Base-by-base conservation (phyloP, 1,139 yeast species). In the Candida tropicalis region DNA sequence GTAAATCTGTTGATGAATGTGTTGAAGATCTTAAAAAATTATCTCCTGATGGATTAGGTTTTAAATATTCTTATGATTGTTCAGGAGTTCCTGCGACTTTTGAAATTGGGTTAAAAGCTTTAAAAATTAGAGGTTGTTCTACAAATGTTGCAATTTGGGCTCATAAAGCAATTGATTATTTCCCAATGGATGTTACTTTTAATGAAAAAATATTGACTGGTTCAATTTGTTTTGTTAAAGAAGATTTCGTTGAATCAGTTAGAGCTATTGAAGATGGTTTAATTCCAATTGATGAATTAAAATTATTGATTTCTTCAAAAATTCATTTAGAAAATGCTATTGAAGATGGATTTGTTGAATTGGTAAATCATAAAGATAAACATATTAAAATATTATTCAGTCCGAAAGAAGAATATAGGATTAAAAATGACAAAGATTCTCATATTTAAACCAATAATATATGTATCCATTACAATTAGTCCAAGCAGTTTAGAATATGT, bases 111-210 rank as follows among this genome's bases (percentile, higher is more conserved):
- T 58, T 82, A 24, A 70, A 68, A 40, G 75, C 82, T 25, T 60
- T 81, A 33, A 71, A 41, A 38, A 75, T 81, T n/a, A 73, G 77
- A 42, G 89, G 88, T 37, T 67, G 69, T 11, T 84, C 85, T 4
- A 81, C 82, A 39, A 82, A 82, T 55, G 74, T 82, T 29, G 88
- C 88, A 37, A 73, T 77, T 38, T 77, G 82, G 81, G 52, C 54
- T 4, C 48, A 49, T 35, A 40, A 42, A 22, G 37, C 45, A 27
- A 36, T 36, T 27, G 59, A 60, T 13, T 65, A 58, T 47, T 62
- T 57, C 35, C 73, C 72, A 23, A 70, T 69, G 75, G 63, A 62
- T 40, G 53, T 68, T 12, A 70, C 74, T 2, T 58, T 60, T 51
- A 59, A 66, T 35, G 75, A 70, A 50, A 69, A 67, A 43, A 45